These are phyloP conservation scores for Meira nashicola DNA, from an alignment of 1,284 basidiomycete species.

Conservation along the genomic window DNA sequence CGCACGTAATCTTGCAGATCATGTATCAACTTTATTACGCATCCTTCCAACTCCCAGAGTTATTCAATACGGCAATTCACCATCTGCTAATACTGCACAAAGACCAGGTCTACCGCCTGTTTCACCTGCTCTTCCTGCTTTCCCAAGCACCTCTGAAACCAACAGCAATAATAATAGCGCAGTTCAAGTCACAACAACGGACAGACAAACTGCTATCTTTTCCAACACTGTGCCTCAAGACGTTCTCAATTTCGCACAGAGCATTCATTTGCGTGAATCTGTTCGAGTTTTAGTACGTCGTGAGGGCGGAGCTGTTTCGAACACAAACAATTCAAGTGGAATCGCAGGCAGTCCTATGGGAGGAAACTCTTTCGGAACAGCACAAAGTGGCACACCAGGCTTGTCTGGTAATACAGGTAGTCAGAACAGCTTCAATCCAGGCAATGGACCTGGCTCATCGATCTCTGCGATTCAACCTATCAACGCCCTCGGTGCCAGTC, in stretches of 20 bases:
- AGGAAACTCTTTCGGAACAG: not conserved
- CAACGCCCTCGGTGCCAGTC: constrained; percentile 33
- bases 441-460: not conserved
- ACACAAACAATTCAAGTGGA: not conserved
- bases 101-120: constrained; percentile 60
- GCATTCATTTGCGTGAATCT: constrained; percentile 84
- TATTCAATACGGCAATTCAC: constrained; percentile 8
- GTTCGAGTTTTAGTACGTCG: constrained; percentile 90
- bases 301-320: constrained; percentile 61
- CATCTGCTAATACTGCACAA: constrained; percentile 15
- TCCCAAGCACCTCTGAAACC: constrained; percentile 21
- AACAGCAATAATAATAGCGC: constrained; percentile 22
- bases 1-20: constrained; percentile 90
- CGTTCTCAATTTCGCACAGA: constrained; percentile 78
- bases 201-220: constrained; percentile 92
- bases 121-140: constrained; percentile 56
- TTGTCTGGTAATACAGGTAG: not conserved
- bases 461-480: constrained; percentile 4
- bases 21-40: constrained; percentile 85
- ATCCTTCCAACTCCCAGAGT: constrained; percentile 68
- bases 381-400: not conserved
- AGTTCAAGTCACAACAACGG: constrained; percentile 57
- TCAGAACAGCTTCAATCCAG: not conserved
- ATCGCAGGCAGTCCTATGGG: not conserved
- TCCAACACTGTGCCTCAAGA: constrained; percentile 91